Evolutionary conservation across 2,329 filamentous ascomycete genomes (phyloP).

Genomic region (Monilinia aucupariae): DNA sequence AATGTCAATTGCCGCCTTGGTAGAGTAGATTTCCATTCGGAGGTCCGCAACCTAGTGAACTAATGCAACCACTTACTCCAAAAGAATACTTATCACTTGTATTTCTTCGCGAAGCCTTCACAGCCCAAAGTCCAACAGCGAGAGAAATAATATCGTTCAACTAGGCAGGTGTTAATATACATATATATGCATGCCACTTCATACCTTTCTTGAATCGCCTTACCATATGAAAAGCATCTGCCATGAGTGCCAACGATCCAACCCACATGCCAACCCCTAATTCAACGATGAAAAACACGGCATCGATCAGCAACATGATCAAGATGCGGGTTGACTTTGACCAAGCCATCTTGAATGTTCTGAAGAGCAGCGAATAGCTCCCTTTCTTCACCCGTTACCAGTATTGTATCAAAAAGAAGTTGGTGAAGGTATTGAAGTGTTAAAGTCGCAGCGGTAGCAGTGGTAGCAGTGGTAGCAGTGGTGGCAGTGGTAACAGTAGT

Average conservation of each 20-base stretch:
- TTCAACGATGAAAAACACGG: slow-evolving; percentile 85
- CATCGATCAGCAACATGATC: slow-evolving; percentile 87
- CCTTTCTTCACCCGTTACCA: not conserved
- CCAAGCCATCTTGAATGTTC: slow-evolving; percentile 60
- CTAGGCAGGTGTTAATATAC: slow-evolving; percentile 40
- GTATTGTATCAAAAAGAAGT: not conserved
- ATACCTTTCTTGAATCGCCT: slow-evolving; percentile 29
- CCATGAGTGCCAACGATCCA: slow-evolving; percentile 86
- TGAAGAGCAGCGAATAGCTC: not conserved
- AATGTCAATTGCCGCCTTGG: not conserved
- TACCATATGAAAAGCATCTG: slow-evolving; percentile 98
- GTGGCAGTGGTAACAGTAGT: too few species aligned
- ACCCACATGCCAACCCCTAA: slow-evolving; percentile 79
- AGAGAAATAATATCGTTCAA: slow-evolving; percentile 97
- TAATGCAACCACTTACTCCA: slow-evolving; percentile 55
- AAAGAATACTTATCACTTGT: slow-evolving; percentile 93
- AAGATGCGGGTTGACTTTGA: slow-evolving; percentile 90
- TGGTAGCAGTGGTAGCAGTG: too few species aligned
- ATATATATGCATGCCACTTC: not conserved
- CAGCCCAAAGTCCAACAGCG: slow-evolving; percentile 89
- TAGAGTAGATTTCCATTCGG: slow-evolving; percentile 27
- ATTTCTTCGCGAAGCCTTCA: slow-evolving; percentile 77
- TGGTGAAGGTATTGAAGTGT: not conserved
- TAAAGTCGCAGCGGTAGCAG: too few species aligned
- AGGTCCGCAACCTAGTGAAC: too few species aligned